Base-by-base conservation (phyloP, 805 yeast genomes). In the Candida tibetensis region DNA sequence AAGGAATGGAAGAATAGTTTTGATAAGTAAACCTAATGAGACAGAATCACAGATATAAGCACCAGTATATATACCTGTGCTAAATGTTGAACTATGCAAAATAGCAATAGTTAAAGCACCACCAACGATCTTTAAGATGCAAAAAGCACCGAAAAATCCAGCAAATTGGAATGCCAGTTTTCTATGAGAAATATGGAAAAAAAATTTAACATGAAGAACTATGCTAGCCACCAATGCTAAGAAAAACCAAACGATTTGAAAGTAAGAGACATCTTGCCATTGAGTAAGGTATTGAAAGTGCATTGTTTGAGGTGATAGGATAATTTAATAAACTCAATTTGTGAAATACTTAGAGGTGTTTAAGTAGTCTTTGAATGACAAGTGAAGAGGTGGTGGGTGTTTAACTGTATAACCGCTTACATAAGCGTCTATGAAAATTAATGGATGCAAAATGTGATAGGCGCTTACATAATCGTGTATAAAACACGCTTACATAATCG, bases 181-280 rank as follows among this genome's bases (percentile, higher is more conserved):
- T 12, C 18, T 33, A 13, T 30, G 32, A 4, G 14, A 30, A 4
- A 26, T 30, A 12, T 26, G 17, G 12, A 13, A 17, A 15, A 27
- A 13, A 21, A 27, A 19, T 27, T 25, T 22, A 2, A 18, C 13
- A 3, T 16, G 5, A n/a, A 26, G 4, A 25, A 36, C 30, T 1
- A 27, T 14, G 5, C 16, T n/a, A 2, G 28, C 23, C 2, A 36
- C 15, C 19, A 39, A 26, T n/a, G 28, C 7, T 15, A 40, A 8
- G 9, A n/a, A 10, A 17, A 40, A 43, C 35, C 41, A 31, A 21
- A 37, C 22, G 16, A 36, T 32, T 22, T 43, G 47, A 12, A 40
- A 34, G 23, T 23, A 34, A n/a, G 37, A 34, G 7, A 40, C 39
- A 5, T 19, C 37, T 28, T 43, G 23, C 47, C 47, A 43, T 10